Evolutionary conservation across 768 basidiomycete genomes (phyloP).

Genomic region (Tubosaeta sp.): DNA sequence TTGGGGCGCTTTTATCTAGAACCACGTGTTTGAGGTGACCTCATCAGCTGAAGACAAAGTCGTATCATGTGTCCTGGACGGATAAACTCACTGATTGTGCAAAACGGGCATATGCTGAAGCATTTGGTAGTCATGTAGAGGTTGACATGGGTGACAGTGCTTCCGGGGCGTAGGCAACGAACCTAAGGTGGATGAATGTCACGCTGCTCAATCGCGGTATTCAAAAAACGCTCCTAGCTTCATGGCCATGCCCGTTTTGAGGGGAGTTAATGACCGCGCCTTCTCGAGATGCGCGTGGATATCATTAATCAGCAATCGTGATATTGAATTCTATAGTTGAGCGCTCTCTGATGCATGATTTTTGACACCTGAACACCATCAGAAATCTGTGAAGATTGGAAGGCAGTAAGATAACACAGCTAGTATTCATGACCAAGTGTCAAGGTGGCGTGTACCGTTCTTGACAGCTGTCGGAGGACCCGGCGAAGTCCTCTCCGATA

Average conservation of each 20-base stretch:
- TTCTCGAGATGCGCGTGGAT: not conserved
- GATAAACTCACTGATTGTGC: not conserved
- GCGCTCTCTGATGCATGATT: not conserved
- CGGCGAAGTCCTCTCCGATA: not conserved
- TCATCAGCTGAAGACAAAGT: not conserved
- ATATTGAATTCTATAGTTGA: not conserved
- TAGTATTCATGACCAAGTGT: slow-evolving; percentile 1
- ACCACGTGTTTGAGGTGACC: not conserved
- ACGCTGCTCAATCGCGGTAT: slow-evolving; percentile 1
- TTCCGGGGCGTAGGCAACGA: not conserved
- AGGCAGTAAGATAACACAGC: not conserved
- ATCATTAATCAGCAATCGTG: not conserved
- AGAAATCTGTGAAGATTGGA: slow-evolving; percentile 10
- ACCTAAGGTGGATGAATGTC: not conserved
- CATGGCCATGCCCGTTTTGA: not conserved
- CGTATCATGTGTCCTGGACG: not conserved
- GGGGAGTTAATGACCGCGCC: slow-evolving; percentile 8
- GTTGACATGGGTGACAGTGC: not conserved
- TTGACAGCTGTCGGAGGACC: not conserved
- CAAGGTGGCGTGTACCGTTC: not conserved
- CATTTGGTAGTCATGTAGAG: not conserved
- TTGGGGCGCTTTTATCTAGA: not conserved
- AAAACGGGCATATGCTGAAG: not conserved
- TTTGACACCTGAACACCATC: not conserved
- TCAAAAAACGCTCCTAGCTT: not conserved